phyloP scores from a whole-genome alignment of 305 asterid species.

The Fraxinus sp. region DNA sequence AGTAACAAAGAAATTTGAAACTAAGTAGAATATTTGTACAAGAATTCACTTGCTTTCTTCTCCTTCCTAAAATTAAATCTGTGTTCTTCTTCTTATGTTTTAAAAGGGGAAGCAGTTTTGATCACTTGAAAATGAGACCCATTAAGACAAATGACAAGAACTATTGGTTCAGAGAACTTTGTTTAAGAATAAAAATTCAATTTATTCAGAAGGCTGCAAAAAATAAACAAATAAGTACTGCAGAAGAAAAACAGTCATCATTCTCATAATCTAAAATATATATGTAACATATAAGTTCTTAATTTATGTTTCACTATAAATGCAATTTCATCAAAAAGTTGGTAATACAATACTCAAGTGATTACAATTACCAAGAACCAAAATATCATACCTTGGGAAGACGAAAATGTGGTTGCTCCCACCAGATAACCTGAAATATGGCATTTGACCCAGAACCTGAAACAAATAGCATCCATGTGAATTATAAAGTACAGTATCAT shows the following conservation, averaged over 20 bases:
- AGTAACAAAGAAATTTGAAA: not conserved
- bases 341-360: not conserved
- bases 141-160: not conserved
- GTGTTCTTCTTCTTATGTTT: not conserved
- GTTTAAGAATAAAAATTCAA: not conserved
- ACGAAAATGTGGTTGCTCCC: slow-evolving; percentile 91
- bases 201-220: not conserved
- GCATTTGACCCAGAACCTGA: slow-evolving; percentile 96
- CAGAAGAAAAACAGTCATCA: not conserved
- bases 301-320: not conserved
- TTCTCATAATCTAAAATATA: not conserved
- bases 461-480: slow-evolving; percentile 37
- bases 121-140: not conserved
- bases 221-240: not conserved
- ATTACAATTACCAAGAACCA: slow-evolving; percentile 12
- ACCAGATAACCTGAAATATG: slow-evolving; percentile 88
- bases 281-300: not conserved
- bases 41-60: not conserved
- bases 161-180: not conserved
- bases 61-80: not conserved
- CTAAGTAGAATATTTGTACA: slow-evolving; percentile 6
- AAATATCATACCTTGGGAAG: slow-evolving; percentile 71
- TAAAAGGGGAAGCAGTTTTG: not conserved
- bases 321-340: not conserved
- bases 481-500: slow-evolving; percentile 20